Percentiles rank a stretch among this genome's conserved stretches.
These are phyloP conservation scores for Citrus cavaleriei DNA, from an alignment of 345 rosid genomes.

Conservation along the genomic window DNA sequence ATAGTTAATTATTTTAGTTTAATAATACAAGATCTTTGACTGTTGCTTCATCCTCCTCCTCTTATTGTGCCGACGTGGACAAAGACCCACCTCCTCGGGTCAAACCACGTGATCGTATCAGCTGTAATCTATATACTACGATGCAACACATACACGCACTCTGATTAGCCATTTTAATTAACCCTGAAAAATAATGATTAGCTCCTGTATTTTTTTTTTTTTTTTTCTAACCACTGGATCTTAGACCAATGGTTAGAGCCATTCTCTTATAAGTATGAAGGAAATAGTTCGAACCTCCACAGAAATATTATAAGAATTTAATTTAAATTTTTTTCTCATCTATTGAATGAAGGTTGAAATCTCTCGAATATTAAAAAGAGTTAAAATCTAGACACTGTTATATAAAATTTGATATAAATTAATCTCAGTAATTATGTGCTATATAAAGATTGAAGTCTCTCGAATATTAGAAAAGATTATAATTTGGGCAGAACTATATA, in stretches of 20 bases:
- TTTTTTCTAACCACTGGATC: too few relatives aligned
- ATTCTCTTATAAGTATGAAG: too few relatives aligned
- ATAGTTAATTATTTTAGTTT: too few relatives aligned
- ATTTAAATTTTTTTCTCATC: accelerated
- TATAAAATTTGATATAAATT: too few relatives aligned
- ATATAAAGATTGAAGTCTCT: too few relatives aligned
- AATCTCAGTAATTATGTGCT: too few relatives aligned
- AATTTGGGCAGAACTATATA: accelerated
- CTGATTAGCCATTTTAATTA: not conserved
- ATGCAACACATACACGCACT: not conserved
- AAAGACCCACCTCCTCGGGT: conserved; percentile 29
- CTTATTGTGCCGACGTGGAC: conserved; percentile 22
- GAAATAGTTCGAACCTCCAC: too few relatives aligned
- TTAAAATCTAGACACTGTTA: accelerated
- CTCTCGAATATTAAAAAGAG: too few relatives aligned
- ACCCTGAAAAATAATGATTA: not conserved
- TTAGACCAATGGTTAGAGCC: too few relatives aligned
- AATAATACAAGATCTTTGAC: conserved; percentile 5
- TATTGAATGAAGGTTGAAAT: too few relatives aligned
- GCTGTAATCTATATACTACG: not conserved
- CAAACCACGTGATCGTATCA: conserved; percentile 31
- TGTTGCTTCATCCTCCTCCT: conserved; percentile 10
- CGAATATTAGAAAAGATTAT: accelerated
- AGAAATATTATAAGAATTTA: too few relatives aligned
- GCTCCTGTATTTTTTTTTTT: not conserved